Evolutionary conservation across 2,329 filamentous ascomycete species (phyloP).

Genomic region (Pestalotiopsis sp.): DNA sequence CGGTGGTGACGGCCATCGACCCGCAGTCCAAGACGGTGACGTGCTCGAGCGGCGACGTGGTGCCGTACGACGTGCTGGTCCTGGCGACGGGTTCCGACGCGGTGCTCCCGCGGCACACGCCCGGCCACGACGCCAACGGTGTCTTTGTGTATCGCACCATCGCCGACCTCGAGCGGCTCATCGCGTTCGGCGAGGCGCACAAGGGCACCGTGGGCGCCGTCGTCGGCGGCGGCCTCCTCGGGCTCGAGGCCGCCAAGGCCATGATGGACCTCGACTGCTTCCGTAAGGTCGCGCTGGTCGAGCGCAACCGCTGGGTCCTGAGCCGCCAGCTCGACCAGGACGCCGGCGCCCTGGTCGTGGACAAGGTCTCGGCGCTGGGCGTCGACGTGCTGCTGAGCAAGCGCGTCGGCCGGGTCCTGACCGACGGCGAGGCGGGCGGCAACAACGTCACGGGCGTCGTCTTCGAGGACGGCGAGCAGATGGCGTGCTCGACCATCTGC

Average conservation of each 20-base stretch:
- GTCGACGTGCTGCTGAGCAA: constrained; percentile 81
- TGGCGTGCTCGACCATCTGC: constrained; percentile 81
- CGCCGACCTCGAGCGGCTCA: constrained; percentile 76
- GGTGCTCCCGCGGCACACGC: constrained; percentile 70
- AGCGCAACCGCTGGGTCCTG: constrained; percentile 81
- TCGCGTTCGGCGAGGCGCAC: constrained; percentile 68
- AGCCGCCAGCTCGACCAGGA: constrained; percentile 82
- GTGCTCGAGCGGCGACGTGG: constrained; percentile 69
- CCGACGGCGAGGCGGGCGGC: constrained; percentile 52
- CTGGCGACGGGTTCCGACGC: constrained; percentile 88
- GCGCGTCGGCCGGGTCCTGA: constrained; percentile 72
- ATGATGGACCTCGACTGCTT: constrained; percentile 86
- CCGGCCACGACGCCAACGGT: constrained; percentile 77
- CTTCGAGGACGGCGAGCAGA: constrained; percentile 79
- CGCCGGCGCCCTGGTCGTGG: constrained; percentile 79
- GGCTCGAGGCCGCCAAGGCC: constrained; percentile 87
- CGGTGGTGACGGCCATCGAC: constrained; percentile 70
- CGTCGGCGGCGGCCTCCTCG: constrained; percentile 82
- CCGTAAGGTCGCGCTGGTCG: constrained; percentile 75
- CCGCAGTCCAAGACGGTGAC: constrained; percentile 66
- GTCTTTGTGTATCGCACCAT: constrained; percentile 92
- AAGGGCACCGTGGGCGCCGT: constrained; percentile 74
- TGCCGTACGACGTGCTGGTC: constrained; percentile 80
- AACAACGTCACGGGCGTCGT: constrained; percentile 74
- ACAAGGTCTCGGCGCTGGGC: constrained; percentile 78